Conservation (phyloP, 164 flowering plant genomes). For the Magnolia sinica region DNA sequence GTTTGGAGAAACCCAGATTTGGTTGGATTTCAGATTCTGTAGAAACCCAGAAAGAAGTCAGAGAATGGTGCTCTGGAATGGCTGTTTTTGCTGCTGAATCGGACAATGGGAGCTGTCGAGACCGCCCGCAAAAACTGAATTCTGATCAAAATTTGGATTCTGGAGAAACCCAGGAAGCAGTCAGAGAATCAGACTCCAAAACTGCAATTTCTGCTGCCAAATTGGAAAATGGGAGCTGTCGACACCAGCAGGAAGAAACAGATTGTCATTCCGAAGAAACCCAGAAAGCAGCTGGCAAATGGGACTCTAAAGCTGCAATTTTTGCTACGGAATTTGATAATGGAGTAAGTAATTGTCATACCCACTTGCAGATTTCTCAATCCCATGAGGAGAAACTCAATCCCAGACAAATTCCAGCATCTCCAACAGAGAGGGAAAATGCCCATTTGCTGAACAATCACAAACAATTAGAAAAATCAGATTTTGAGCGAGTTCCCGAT, state of each 20-base stretch:
- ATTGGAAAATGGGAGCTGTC: not conserved
- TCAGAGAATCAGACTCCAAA: not conserved
- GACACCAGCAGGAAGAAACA: not conserved
- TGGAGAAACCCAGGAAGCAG: not conserved
- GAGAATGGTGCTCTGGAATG: not conserved
- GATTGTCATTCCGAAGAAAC: not conserved
- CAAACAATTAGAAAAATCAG: slow-evolving; percentile 1
- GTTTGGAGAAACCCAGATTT: not conserved
- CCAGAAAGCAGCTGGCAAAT: not conserved
- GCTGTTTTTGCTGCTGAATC: slow-evolving; percentile 1
- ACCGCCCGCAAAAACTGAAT: not conserved
- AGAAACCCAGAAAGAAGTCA: not conserved
- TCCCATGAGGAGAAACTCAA: not conserved
- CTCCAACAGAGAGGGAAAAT: not conserved
- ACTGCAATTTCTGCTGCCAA: not conserved
- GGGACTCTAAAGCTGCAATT: not conserved
- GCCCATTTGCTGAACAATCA: not conserved
- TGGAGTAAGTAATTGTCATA: not conserved
- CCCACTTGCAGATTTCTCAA: not conserved
- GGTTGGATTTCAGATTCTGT: not conserved
- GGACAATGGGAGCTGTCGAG: not conserved
- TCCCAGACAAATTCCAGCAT: not conserved
- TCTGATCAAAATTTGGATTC: not conserved
- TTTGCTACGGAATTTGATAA: not conserved
- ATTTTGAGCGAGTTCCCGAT: not conserved